phyloP scores from a whole-genome alignment of 2,329 filamentous ascomycete genomes.

The Epichloe scottii region DNA sequence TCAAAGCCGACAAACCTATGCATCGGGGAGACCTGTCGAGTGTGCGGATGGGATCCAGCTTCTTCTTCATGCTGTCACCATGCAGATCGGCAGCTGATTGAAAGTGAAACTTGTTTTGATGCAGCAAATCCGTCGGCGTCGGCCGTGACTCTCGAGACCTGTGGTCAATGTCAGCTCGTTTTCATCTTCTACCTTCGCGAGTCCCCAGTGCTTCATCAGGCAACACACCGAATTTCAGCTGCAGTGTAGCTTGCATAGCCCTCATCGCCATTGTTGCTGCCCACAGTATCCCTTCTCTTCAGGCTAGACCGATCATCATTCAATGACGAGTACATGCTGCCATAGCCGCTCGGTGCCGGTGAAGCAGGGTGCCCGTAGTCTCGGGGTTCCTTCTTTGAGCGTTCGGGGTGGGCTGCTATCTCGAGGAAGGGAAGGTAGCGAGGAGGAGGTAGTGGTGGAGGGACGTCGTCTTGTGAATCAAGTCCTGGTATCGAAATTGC shows the following conservation, averaged over 20 bases:
- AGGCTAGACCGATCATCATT: constrained; percentile 22
- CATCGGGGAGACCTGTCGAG: constrained; percentile 35
- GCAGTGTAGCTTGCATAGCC: constrained; percentile 32
- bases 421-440: constrained; percentile 24
- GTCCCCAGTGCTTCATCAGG: not conserved
- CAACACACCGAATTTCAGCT: constrained; percentile 23
- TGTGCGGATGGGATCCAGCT: constrained; percentile 35
- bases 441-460: constrained; percentile 36
- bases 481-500: constrained; percentile 32
- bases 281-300: constrained; percentile 18
- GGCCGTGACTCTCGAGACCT: constrained; percentile 31
- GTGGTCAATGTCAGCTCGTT: constrained; percentile 5
- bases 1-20: constrained; percentile 28
- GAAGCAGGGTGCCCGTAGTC: constrained; percentile 16
- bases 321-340: constrained; percentile 25
- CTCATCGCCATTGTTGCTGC: constrained; percentile 24
- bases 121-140: constrained; percentile 27
- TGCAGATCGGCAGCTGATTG: constrained; percentile 33
- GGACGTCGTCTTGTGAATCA: constrained; percentile 20
- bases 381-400: constrained; percentile 18
- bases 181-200: not conserved
- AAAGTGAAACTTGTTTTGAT: constrained; percentile 37
- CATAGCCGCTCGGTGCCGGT: constrained; percentile 26
- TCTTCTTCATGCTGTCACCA: constrained; percentile 40
- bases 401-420: constrained; percentile 17